These are phyloP conservation scores for Nevesoporus exiguus DNA, from an alignment of 768 basidiomycete species.

Conservation along the genomic window DNA sequence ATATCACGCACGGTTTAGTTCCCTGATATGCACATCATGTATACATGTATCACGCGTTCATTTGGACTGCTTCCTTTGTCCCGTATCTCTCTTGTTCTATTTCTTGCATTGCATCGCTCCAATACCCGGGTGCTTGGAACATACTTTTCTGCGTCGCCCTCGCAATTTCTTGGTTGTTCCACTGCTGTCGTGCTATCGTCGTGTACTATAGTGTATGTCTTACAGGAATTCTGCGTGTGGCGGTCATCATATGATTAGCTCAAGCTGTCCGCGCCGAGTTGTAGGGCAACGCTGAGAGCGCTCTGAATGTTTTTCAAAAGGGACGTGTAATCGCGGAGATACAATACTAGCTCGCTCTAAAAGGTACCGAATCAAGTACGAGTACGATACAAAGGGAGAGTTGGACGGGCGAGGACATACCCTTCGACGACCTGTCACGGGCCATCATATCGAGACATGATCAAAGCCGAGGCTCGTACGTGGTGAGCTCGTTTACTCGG, in stretches of 20 bases:
- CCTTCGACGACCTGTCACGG: no score
- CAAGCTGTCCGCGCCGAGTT: no score
- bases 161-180: not conserved
- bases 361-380: no score
- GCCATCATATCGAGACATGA: no score
- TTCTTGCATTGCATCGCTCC: not conserved
- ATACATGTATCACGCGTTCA: not conserved
- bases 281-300: not conserved
- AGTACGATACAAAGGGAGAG: no score
- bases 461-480: no score
- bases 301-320: no score
- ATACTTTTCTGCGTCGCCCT: not conserved
- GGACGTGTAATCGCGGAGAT: no score
- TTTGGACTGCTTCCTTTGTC: not conserved
- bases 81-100: not conserved
- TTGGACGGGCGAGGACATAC: no score
- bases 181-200: not conserved
- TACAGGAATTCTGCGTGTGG: not conserved
- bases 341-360: no score
- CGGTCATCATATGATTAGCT: no score
- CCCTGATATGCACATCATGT: not conserved
- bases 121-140: slow-evolving; percentile 1
- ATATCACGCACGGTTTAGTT: not conserved
- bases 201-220: not conserved
- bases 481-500: no score